phyloP scores from a whole-genome alignment of 164 flowering plant genomes.

The Chloranthus sessilifolius region DNA sequence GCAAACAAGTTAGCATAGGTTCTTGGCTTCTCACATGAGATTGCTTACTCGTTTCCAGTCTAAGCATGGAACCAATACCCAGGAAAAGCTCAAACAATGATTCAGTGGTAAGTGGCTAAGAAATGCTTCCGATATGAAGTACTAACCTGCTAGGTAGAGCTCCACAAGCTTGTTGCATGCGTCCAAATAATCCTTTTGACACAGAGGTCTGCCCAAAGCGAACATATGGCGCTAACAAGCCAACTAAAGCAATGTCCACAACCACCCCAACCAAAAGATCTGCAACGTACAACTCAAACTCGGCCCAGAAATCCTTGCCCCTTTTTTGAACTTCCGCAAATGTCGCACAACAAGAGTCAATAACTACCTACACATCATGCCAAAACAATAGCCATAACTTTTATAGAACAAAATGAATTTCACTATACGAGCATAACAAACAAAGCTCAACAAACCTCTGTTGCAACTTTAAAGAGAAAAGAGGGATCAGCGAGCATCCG shows the following conservation, averaged over 20 bases:
- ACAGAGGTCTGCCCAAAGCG: constrained; percentile 69
- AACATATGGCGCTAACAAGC: constrained; percentile 86
- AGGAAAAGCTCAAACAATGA: no score
- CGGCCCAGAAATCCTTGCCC: constrained; percentile 94
- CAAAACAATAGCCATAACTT: background rate
- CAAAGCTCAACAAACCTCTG: constrained; percentile 51
- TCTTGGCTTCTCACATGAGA: no score
- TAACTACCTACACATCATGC: constrained; percentile 60
- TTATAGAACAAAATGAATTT: background rate
- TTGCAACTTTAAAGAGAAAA: constrained; percentile 86
- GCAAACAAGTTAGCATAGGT: no score
- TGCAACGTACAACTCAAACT: constrained; percentile 87
- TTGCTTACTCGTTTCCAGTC: no score
- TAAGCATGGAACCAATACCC: no score
- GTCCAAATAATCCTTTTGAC: constrained; percentile 64
- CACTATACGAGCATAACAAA: background rate
- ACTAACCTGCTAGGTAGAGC: constrained; percentile 89
- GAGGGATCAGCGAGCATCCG: constrained; percentile 92
- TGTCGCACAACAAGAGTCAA: constrained; percentile 96
- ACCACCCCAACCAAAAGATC: constrained; percentile 85
- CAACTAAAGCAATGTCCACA: constrained; percentile 82
- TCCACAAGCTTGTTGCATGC: constrained; percentile 44
- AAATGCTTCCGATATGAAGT: constrained; percentile 1
- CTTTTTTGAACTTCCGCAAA: constrained; percentile 93
- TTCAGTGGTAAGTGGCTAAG: no score